These are phyloP conservation scores for Trichoderma aggressivum DNA, from an alignment of 2,329 filamentous ascomycete genomes.

Conservation along the genomic window DNA sequence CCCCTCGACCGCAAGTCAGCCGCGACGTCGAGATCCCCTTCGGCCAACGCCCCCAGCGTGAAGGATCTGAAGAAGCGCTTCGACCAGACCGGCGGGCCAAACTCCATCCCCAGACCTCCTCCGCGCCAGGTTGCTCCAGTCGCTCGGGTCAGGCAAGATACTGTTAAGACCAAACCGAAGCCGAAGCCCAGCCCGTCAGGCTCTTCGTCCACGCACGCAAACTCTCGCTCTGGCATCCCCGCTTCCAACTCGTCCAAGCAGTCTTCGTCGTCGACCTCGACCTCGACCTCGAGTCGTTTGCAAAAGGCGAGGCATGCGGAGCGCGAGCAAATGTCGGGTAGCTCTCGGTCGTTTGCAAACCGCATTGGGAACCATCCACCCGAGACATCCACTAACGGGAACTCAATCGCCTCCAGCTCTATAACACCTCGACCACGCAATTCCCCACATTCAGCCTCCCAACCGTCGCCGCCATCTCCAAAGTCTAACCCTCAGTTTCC, in stretches of 20 bases:
- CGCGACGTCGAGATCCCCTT: conserved; percentile 31
- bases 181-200: conserved; percentile 25
- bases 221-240: conserved; percentile 32
- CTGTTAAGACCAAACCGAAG: conserved; percentile 26
- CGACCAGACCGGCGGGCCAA: conserved; percentile 55
- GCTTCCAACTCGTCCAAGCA: conserved; percentile 25
- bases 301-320: conserved; percentile 47
- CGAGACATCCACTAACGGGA: conserved; percentile 28
- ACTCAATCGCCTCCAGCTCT: conserved; percentile 35
- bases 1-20: conserved; percentile 46
- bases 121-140: conserved; percentile 33
- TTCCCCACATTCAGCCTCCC: conserved; percentile 33
- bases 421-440: conserved; percentile 34
- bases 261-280: conserved; percentile 19
- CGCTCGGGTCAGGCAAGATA: conserved; percentile 32
- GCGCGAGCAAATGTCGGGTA: conserved; percentile 52
- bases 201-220: conserved; percentile 36
- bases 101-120: conserved; percentile 36
- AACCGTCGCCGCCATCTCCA: conserved; percentile 34
- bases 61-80: conserved; percentile 78
- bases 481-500: conserved; percentile 37
- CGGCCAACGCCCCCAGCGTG: conserved; percentile 60
- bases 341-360: conserved; percentile 57
- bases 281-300: conserved; percentile 30
- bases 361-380: conserved; percentile 25